Conservation (phyloP, 2,329 filamentous ascomycete genomes). For the Sclerotinia nivalis region DNA sequence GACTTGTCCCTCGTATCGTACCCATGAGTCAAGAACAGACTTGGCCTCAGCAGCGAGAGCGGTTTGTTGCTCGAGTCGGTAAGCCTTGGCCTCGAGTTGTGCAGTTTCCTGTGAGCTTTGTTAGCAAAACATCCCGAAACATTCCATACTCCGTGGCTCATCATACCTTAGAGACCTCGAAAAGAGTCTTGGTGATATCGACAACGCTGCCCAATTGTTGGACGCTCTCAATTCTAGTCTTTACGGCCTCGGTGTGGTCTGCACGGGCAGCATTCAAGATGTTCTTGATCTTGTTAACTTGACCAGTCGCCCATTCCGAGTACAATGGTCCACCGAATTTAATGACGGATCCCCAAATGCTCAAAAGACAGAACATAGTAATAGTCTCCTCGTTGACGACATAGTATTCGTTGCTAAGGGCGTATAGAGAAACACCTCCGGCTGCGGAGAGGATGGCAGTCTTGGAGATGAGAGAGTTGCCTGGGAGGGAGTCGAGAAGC, state of each 20-base stretch:
- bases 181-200: slow-evolving; percentile 94
- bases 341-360: slow-evolving; percentile 88
- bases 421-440: slow-evolving; percentile 87
- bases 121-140: slow-evolving; percentile 6
- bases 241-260: slow-evolving; percentile 94
- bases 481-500: slow-evolving; percentile 88
- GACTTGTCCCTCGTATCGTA: slow-evolving; percentile 96
- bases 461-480: slow-evolving; percentile 91
- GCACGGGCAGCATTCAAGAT: slow-evolving; percentile 92
- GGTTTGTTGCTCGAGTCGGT: slow-evolving; percentile 95
- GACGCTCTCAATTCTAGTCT: slow-evolving; percentile 90
- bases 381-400: slow-evolving; percentile 99
- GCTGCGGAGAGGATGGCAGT: slow-evolving; percentile 93
- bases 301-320: slow-evolving; percentile 84
- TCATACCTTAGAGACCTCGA: slow-evolving; percentile 96
- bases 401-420: slow-evolving; percentile 99
- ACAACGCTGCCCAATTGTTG: slow-evolving; percentile 93
- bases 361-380: slow-evolving; percentile 87
- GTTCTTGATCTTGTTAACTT: slow-evolving; percentile 89
- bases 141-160: not conserved
- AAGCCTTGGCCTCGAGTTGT: slow-evolving; percentile 91
- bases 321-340: slow-evolving; percentile 93
- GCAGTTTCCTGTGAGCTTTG: slow-evolving; percentile 69
- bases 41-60: slow-evolving; percentile 92
- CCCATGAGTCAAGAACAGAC: slow-evolving; percentile 95